Evolutionary conservation across 1,139 yeast species (phyloP), one percentile per base, ranked within the genome.

Genomic region (Pichia sorboxylosa): DNA sequence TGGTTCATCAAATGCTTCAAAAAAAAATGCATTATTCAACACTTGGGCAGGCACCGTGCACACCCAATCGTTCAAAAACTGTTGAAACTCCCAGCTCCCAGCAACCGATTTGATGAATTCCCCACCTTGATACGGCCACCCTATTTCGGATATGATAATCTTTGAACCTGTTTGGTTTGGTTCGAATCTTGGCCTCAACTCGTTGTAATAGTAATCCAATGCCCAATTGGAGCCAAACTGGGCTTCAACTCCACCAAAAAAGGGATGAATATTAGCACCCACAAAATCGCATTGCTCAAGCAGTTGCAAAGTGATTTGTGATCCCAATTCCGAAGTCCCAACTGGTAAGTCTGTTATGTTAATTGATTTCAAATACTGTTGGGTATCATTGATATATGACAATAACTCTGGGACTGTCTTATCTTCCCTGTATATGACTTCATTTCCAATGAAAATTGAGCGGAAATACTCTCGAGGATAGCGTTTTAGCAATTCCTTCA

Each of bases 1-100:
- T 0, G 82, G 81, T 47, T 74, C 81, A 52, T 78, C 84, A 52
- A 74, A 76, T 0, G 81, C 84, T 47, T 77, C 83, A 47, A 74
- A 73, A 58, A 65, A 76, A 31, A 28, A 58, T 13, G 31, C 23
- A n/a, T 30, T 17, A 19, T 36, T 31, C 5, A 28, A 25, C 10
- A 32, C 26, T 6, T 32, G 24, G 2, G 34, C 34, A 7, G 35
- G 55, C 1, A 66, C 58, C 8, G 58, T 55, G 46, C 83, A 74
- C 3, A 72, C 47, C 71, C 76, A 77, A 17, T 57, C 57, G 32
- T 64, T 52, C 32, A 75, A 42, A 40, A 77, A 74, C 7, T 36
- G 41, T 38, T 73, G 73, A 45, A 66, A 54, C 34, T 66, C 63
- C 2, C 47, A 38, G 2, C 49, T 39, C 3, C 67, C 67, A 0